These are phyloP conservation scores for Leccinum olivaceopallidum DNA, from an alignment of 768 basidiomycete species.

Conservation along the genomic window DNA sequence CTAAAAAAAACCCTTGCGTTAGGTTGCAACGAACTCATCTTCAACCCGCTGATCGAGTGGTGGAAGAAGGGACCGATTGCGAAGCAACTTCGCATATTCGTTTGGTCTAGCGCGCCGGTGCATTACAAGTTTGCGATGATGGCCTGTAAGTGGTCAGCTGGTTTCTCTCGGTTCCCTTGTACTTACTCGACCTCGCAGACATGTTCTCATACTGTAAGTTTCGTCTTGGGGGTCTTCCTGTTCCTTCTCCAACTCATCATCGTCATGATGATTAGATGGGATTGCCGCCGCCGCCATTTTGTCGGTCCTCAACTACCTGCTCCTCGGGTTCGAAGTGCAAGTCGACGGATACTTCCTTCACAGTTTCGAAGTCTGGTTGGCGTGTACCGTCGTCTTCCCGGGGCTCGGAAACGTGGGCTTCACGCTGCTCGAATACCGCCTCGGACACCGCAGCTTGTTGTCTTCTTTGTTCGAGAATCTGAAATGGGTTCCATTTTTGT, in stretches of 20 bases:
- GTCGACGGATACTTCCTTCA: constrained; percentile 78
- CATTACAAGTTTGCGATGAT: constrained; percentile 78
- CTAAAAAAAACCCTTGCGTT: constrained; percentile 21
- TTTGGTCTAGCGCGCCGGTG: constrained; percentile 74
- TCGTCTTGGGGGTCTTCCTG: background rate
- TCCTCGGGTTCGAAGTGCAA: constrained; percentile 69
- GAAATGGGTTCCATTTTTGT: constrained; percentile 41
- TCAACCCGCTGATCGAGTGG: constrained; percentile 83
- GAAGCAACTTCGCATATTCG: constrained; percentile 72
- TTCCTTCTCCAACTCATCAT: background rate
- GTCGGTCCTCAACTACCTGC: constrained; percentile 69
- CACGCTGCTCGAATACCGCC: constrained; percentile 72
- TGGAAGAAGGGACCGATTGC: constrained; percentile 79
- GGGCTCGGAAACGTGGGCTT: constrained; percentile 73
- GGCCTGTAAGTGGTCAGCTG: constrained; percentile 41
- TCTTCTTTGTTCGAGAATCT: constrained; percentile 29
- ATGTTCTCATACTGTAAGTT: constrained; percentile 54
- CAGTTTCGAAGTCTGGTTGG: constrained; percentile 79
- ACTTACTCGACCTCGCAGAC: constrained; percentile 27
- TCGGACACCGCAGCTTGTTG: constrained; percentile 43
- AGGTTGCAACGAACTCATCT: constrained; percentile 60
- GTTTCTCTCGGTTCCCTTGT: background rate
- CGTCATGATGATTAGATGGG: constrained; percentile 34
- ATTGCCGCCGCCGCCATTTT: constrained; percentile 72
- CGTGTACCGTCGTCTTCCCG: constrained; percentile 74